Evolutionary conservation across 441 rosid genomes (phyloP).

Genomic region (Arabidopsis lyrata): DNA sequence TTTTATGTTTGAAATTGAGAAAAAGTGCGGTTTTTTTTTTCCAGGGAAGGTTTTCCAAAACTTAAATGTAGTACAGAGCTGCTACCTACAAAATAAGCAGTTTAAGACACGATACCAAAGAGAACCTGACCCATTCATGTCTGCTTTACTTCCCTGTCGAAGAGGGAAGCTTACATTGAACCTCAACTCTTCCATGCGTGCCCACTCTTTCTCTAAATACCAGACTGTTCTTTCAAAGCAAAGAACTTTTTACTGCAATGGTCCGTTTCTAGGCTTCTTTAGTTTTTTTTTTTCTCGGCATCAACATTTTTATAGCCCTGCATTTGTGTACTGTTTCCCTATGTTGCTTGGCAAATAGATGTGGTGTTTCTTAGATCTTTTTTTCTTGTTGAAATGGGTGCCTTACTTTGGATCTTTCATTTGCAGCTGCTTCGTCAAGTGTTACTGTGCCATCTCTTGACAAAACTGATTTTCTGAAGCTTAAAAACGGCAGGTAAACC

Average conservation of each 20-base stretch:
- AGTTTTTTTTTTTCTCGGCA: neutral
- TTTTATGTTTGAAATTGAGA: neutral
- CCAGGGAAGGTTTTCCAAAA: conserved; percentile 85
- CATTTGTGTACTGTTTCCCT: conserved; percentile 7
- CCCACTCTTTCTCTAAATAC: conserved; percentile 58
- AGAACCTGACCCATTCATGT: conserved; percentile 63
- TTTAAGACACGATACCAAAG: conserved; percentile 62
- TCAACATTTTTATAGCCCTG: conserved; percentile 2
- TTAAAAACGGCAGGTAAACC: conserved; percentile 94
- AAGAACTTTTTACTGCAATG: conserved; percentile 76
- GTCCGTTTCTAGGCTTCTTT: conserved; percentile 77
- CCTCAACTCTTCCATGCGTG: conserved; percentile 77
- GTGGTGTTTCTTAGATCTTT: conserved; percentile 17
- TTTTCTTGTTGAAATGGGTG: conserved; percentile 1
- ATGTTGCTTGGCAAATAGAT: conserved; percentile 21
- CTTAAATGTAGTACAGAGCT: conserved; percentile 69
- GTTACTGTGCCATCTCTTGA: conserved; percentile 64
- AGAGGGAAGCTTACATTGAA: conserved; percentile 88
- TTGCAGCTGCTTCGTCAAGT: conserved; percentile 73
- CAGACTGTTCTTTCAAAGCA: conserved; percentile 67
- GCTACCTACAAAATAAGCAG: conserved; percentile 73
- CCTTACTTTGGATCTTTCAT: conserved; percentile 34
- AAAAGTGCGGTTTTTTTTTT: conserved; percentile 56
- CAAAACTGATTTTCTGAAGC: conserved; percentile 81
- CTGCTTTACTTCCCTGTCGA: conserved; percentile 68